Evolutionary conservation across 108 stramenopile genomes (phyloP), one percentile per base, ranked within the genome.

Genomic region (Skeletonema marinoi): DNA sequence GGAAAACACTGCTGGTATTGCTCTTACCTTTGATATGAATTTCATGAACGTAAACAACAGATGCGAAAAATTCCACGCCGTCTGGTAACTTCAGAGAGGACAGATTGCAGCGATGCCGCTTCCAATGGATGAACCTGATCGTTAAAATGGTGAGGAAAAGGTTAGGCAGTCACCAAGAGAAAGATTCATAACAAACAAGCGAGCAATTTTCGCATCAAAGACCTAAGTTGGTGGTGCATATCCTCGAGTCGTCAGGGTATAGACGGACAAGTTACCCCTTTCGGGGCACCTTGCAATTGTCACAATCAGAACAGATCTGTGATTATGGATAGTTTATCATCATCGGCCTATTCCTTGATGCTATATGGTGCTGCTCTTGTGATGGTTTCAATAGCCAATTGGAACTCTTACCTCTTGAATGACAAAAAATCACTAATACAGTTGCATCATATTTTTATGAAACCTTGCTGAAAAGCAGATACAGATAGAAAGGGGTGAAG

Each of bases 141-240:
- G 16, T n/a, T 46, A 46, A 11, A 46, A 46, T 4, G 3, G 44
- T n/a, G 44, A 16, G 44, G 44, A n/a, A 16, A 46, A 46, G 4
- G 16, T 46, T 32, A 65, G 64, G 64, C 8, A 16, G 33, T 36
- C 64, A 36, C 5, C 32, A 36, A 65, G 32, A 19, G 64, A 36
- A 36, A 35, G 64, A 35, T 19, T 32, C 14, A 32, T 65, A 16
- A 65, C 33, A n/a, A 39, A 11, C 44, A 46, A 46, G 11, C 44
- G 44, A 16, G 16, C 44, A 16, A 16, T n/a, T 25, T 31, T 64
- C 12, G 64, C 10, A 50, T 63, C 51, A 70, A 44, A 69, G 71
- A 71, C 79, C 79, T 80, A 63, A 80, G 79, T 73, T 80, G 79
- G 79, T 80, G 79, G 79, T 80, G 79, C 79, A 80, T 80, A 80